A percentile compares a stretch with the other conserved stretches of the same genome.
Evolutionary conservation across 106 monocot species (phyloP).

Genomic region (Acorus calamus): DNA sequence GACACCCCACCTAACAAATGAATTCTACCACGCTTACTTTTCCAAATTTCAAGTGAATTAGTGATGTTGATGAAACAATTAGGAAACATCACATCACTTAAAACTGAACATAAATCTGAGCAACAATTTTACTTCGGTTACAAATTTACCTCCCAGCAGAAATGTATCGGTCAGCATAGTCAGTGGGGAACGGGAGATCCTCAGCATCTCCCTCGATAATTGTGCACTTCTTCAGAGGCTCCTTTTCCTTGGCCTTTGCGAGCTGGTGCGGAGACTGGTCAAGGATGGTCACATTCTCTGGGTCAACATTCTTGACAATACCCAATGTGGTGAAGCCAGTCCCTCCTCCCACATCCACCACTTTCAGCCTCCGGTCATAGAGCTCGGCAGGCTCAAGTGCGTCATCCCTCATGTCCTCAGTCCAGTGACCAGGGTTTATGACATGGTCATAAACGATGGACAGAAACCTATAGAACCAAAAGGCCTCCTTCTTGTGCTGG

Average conservation of each 20-base stretch:
- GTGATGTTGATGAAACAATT: background rate
- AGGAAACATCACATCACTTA: background rate
- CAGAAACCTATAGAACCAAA: slow-evolving; percentile 10
- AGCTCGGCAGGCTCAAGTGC: slow-evolving; percentile 1
- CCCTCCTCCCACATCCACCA: slow-evolving; percentile 6
- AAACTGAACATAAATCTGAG: no score
- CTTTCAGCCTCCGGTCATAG: background rate
- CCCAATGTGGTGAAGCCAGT: slow-evolving; percentile 5
- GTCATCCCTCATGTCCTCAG: slow-evolving; percentile 3
- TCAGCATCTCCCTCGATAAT: slow-evolving; percentile 8
- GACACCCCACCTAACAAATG: no score
- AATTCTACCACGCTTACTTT: no score
- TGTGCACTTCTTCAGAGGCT: slow-evolving; percentile 3
- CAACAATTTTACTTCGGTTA: background rate
- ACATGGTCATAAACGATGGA: slow-evolving; percentile 4
- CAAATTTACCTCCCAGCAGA: slow-evolving; percentile 3
- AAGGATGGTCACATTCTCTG: slow-evolving; percentile 6
- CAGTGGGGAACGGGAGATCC: slow-evolving; percentile 6
- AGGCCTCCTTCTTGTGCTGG: slow-evolving; percentile 7
- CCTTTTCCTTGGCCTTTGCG: slow-evolving; percentile 5
- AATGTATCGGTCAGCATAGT: slow-evolving; percentile 9
- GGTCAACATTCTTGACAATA: slow-evolving; percentile 7
- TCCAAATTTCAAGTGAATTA: no score
- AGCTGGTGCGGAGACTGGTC: slow-evolving; percentile 10
- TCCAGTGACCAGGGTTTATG: slow-evolving; percentile 1